Base-by-base conservation (phyloP, 2,329 filamentous ascomycete genomes). In the Penicillium olsonii region DNA sequence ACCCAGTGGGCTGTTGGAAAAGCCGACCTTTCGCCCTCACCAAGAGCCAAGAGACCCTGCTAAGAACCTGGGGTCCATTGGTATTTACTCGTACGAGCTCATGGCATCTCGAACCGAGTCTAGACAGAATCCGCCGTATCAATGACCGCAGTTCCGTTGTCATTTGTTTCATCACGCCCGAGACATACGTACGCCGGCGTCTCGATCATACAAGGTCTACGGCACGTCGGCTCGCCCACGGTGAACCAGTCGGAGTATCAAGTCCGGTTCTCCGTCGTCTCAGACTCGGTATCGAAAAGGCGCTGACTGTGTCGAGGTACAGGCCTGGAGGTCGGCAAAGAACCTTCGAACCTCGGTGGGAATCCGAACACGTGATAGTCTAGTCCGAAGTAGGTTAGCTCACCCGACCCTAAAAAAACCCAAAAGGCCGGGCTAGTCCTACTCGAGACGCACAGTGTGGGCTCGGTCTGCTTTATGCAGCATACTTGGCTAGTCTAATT, bases 131-230 rank as follows among this genome's bases (percentile, higher is more conserved):
- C 20, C 17, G 35, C 19, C 34, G 18, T 15, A 31, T 49, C 20
- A 6, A 47, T 29, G 12, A 35, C 19, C 37, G 37, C 2, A 40
- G n/a, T 31, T 6, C 12, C 29, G 29, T 7, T 6, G 11, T 39
- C 15, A 31, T 14, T 40, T 45, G 41, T 50, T 50, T 47, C 37
- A 46, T 31, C 24, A 18, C 20, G 33, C 5, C 38, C 24, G 20
- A 37, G 37, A 33, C 46, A 11, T 42, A 38, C 29, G 37, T 47
- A 18, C 2, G 11, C 29, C 10, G 7, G 43, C 37, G 26, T 18
- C 37, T 38, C 22, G 48, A 37, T 29, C 33, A 33, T 38, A 37
- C 22, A 37, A 31, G n/a, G 22, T 34, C n/a, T 18, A 43, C 18
- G 11, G 20, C 29, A 24, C 11, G 5, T 2, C 17, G 31, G 45